Evolutionary conservation across 192 early-diverging fungal genomes (phyloP).

Genomic region (Coemansia sp.): DNA sequence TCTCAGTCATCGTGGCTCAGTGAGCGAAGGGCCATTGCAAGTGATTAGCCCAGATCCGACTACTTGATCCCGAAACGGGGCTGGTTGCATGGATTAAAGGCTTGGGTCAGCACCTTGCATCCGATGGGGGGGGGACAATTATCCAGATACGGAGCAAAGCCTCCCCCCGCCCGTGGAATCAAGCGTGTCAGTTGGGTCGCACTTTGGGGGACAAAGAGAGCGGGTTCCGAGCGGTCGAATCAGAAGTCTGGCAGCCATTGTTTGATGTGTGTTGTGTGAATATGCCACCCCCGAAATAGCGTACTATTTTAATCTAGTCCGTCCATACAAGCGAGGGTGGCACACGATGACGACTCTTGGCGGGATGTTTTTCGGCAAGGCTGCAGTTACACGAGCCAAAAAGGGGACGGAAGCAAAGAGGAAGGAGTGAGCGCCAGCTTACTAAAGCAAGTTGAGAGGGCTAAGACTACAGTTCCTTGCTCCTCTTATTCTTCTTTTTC

Average conservation of each 20-base stretch:
- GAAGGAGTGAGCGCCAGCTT: background rate
- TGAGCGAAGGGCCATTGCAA: background rate
- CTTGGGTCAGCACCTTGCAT: background rate
- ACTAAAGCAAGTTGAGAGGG: background rate
- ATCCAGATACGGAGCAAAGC: background rate
- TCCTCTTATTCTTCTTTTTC: background rate
- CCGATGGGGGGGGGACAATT: background rate
- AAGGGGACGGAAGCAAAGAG: background rate
- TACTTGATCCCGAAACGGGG: background rate
- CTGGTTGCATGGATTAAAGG: background rate
- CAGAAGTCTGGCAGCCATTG: background rate
- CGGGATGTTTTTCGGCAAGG: constrained; percentile 3
- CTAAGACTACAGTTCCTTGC: background rate
- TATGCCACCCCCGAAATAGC: background rate
- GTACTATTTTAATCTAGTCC: background rate
- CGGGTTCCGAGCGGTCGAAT: constrained; percentile 8
- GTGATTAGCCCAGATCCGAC: background rate
- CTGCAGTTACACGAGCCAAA: constrained; percentile 15
- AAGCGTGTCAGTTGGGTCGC: background rate
- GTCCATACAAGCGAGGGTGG: background rate
- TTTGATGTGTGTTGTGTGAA: background rate
- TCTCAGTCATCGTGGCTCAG: background rate
- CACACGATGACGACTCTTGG: constrained; percentile 1
- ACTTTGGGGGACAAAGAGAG: constrained; percentile 1
- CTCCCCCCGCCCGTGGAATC: constrained; percentile 4